phyloP scores from a whole-genome alignment of 1,284 basidiomycete genomes.

The Somion occarium region DNA sequence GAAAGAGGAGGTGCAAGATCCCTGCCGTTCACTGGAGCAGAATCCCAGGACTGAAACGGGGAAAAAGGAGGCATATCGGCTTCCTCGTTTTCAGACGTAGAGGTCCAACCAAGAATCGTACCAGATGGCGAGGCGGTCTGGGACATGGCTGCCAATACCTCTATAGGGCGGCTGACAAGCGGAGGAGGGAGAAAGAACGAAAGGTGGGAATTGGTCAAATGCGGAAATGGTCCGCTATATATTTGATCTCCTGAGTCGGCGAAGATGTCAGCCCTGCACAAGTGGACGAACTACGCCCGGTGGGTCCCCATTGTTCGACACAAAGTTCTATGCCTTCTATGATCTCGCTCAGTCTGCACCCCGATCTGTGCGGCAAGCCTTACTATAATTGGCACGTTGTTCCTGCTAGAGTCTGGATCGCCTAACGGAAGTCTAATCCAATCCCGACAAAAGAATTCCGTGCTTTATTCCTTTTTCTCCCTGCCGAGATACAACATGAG shows the following conservation, averaged over 20 bases:
- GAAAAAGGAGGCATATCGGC: conserved; percentile 2
- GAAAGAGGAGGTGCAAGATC: not conserved
- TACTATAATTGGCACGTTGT: not conserved
- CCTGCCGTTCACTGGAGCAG: not conserved
- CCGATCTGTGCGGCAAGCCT: conserved; percentile 3
- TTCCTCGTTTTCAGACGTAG: not conserved
- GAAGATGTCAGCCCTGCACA: not conserved
- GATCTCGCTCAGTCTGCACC: conserved; percentile 5
- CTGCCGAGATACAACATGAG: conserved; percentile 4
- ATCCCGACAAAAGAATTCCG: conserved; percentile 1
- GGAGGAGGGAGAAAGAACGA: conserved; percentile 2
- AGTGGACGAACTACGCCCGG: conserved; percentile 6
- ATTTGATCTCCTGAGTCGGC: not conserved
- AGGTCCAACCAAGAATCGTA: conserved; percentile 3
- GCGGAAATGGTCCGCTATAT: not conserved
- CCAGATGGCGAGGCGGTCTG: not conserved
- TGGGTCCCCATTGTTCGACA: conserved; percentile 8
- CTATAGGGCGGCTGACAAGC: not conserved
- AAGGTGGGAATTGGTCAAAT: conserved; percentile 1
- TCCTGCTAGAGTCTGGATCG: not conserved
- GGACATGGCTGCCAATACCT: not conserved
- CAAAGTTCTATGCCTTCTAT: conserved; percentile 4
- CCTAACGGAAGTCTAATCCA: not conserved
- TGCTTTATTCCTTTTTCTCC: not conserved
- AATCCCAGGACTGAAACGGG: conserved; percentile 4